Percentiles rank a stretch among this genome's conserved stretches.
phyloP scores from a whole-genome alignment of 495 filamentous ascomycete genomes.

The Bombardia bombarda region DNA sequence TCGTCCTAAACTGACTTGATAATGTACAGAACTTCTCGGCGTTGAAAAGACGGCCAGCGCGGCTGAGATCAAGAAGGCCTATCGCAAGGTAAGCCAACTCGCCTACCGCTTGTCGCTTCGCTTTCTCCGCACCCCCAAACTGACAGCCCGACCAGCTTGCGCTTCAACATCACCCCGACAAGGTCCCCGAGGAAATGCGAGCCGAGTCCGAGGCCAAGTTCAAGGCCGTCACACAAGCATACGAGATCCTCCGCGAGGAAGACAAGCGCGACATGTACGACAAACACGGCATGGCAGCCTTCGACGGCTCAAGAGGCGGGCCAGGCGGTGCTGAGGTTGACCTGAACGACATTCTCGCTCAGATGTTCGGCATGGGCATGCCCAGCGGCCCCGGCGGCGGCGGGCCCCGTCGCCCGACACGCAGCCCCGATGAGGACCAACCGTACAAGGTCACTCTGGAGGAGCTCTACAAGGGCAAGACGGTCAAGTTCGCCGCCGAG shows the following conservation, averaged over 20 bases:
- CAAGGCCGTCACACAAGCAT: constrained; percentile 85
- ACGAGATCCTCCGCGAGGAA: constrained; percentile 96
- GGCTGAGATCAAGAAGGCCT: constrained; percentile 91
- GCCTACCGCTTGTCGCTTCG: not conserved
- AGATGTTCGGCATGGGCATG: constrained; percentile 87
- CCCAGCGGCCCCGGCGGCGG: constrained; percentile 46
- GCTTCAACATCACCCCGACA: constrained; percentile 85
- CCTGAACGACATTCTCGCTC: constrained; percentile 79
- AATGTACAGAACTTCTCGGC: constrained; percentile 59
- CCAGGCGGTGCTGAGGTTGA: constrained; percentile 66
- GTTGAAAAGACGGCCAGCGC: constrained; percentile 61
- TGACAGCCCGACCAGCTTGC: constrained; percentile 56
- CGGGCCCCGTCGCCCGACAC: constrained; percentile 51
- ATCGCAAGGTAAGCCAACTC: constrained; percentile 66
- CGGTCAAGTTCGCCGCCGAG: constrained; percentile 85
- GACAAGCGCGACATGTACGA: constrained; percentile 89
- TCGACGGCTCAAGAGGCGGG: constrained; percentile 59
- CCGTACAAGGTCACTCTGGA: constrained; percentile 84
- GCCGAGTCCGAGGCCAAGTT: constrained; percentile 80
- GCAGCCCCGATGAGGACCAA: constrained; percentile 78
- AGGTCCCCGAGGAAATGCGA: constrained; percentile 82
- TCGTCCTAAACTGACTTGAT: constrained; percentile 3
- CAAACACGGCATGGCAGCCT: constrained; percentile 90
- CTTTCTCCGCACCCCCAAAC: not conserved
- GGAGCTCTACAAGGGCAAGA: constrained; percentile 97